Conservation (phyloP, 2,329 filamentous ascomycete species). For the Talaromyces sp. region DNA sequence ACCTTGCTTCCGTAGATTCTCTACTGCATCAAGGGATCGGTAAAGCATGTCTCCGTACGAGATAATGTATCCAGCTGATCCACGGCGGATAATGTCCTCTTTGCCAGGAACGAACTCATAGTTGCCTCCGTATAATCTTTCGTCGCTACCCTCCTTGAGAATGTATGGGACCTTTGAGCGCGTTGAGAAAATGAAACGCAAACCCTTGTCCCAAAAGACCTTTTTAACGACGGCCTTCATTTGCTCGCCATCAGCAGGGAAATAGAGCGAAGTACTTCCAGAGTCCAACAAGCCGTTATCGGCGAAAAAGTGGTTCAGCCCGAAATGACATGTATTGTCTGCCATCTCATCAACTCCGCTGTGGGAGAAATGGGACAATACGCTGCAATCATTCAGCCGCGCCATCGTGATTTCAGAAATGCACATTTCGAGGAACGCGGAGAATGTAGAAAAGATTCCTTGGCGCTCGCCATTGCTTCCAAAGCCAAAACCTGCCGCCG, state of each 20-base stretch:
- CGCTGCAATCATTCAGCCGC: conserved; percentile 33
- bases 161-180: conserved; percentile 36
- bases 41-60: conserved; percentile 39
- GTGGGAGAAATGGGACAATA: conserved; percentile 38
- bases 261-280: conserved; percentile 31
- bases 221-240: conserved; percentile 35
- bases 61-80: conserved; percentile 34
- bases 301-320: conserved; percentile 38
- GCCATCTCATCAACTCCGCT: conserved; percentile 39
- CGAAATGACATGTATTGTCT: conserved; percentile 40
- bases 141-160: conserved; percentile 31
- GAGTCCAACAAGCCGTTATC: conserved; percentile 37
- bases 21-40: conserved; percentile 36
- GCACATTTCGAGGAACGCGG: conserved; percentile 38
- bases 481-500: conserved; percentile 37
- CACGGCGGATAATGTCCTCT: conserved; percentile 35
- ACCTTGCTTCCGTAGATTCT: conserved; percentile 31
- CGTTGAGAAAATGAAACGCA: conserved; percentile 37
- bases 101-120: conserved; percentile 35
- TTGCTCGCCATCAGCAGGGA: conserved; percentile 38
- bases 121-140: conserved; percentile 30
- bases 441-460: conserved; percentile 39
- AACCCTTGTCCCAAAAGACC: conserved; percentile 34
- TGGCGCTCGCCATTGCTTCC: conserved; percentile 30
- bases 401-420: conserved; percentile 40